A percentile compares a stretch with the other conserved stretches of the same genome.
Evolutionary conservation across 371 early-diverging fungal species (phyloP).

Genomic region (Gilbertella persicaria): DNA sequence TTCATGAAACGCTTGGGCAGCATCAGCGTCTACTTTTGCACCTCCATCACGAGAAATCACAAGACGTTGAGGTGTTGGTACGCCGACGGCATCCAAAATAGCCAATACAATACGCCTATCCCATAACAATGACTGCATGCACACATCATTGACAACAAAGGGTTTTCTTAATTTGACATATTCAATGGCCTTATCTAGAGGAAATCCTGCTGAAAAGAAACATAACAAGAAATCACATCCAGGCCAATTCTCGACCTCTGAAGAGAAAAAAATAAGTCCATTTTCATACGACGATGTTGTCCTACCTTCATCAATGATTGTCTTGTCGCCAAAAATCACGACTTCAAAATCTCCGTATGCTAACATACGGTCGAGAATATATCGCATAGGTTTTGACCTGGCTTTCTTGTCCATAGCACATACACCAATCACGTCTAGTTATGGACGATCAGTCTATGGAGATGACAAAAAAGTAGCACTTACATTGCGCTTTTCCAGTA

Average conservation of each 20-base stretch:
- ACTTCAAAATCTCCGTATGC: slow-evolving; percentile 79
- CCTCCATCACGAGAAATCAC: slow-evolving; percentile 79
- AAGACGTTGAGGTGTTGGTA: slow-evolving; percentile 88
- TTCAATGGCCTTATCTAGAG: slow-evolving; percentile 89
- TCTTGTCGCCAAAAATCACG: slow-evolving; percentile 95
- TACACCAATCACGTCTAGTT: slow-evolving; percentile 78
- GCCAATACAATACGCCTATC: slow-evolving; percentile 91
- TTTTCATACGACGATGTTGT: background rate
- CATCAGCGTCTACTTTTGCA: slow-evolving; percentile 45
- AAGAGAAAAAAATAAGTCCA: background rate
- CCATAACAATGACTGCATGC: slow-evolving; percentile 88
- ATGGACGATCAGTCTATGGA: background rate
- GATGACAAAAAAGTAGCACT: background rate
- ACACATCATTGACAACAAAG: slow-evolving; percentile 89
- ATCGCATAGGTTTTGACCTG: slow-evolving; percentile 95
- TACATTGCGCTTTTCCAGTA: background rate
- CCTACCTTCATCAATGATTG: slow-evolving; percentile 90
- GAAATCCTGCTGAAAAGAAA: slow-evolving; percentile 96
- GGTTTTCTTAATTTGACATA: slow-evolving; percentile 86
- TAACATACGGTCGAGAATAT: slow-evolving; percentile 85
- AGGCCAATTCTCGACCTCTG: slow-evolving; percentile 92
- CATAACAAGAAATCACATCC: slow-evolving; percentile 94
- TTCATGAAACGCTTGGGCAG: slow-evolving; percentile 40
- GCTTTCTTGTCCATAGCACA: slow-evolving; percentile 96
- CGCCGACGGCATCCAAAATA: slow-evolving; percentile 81